Evolutionary conservation across 2,329 filamentous ascomycete species (phyloP), one percentile per base, ranked within the genome.

Genomic region (Diplocarpon mali): DNA sequence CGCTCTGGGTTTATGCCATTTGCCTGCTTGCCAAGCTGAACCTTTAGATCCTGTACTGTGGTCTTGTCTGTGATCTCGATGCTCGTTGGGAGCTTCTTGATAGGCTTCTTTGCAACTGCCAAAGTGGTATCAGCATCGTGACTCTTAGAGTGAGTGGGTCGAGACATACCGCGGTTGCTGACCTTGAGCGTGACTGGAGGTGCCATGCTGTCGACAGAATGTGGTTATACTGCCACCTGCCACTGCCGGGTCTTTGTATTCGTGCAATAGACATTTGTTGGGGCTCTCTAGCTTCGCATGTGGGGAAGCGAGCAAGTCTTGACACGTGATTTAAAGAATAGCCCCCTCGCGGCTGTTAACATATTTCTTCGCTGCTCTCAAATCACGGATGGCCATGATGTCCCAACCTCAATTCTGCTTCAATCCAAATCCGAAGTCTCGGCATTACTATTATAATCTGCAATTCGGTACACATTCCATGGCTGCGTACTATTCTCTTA

Each of bases 31-130:
- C 78, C 75, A 44, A 82, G 65, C 34, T 65, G 55, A 34, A 64
- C 64, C 67, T 82, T 80, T 52, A 75, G 68, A 59, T 77, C 71
- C 56, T 81, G 76, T 46, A 81, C 68, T 8, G 73, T 80, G 47
- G 75, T 60, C 29, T 47, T 69, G 3, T 59, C 56, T 1, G 60
- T 57, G 20, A 65, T 58, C 41, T 75, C 68, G 12, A 70, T 66
- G 6, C 71, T 76, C 36, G 75, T 67, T 43, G 76, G 73, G 2
- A 78, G 65, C 52, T 70, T 75, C 50, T 59, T 59, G 40, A 63
- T 58, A 15, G 58, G 57, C 40, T 58, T 55, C 35, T 58, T 59
- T 20, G 53, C 40, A 43, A 53, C 60, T 62, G 42, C 14, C 2
- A 7, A 35, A 10, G 30, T 14, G 10, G 10, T 29, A 39, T 45